These are phyloP conservation scores for Orobanche coerulescens DNA, from an alignment of 257 asterid genomes.

Conservation along the genomic window DNA sequence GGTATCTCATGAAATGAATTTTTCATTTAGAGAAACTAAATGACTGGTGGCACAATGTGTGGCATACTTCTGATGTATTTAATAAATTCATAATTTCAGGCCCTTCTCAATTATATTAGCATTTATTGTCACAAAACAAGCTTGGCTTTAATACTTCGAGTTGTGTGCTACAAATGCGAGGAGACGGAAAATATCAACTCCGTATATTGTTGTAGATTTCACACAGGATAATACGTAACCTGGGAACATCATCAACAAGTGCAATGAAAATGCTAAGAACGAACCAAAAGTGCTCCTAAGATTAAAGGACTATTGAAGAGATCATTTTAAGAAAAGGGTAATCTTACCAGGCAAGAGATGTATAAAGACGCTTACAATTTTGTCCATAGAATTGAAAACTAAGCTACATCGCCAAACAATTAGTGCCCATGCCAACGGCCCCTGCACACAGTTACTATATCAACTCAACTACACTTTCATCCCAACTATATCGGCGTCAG, in stretches of 20 bases:
- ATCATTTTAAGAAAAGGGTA: slow-evolving; percentile 6
- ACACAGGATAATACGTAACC: neutral
- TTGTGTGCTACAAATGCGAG: no score
- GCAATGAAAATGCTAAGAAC: neutral
- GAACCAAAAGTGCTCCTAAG: neutral
- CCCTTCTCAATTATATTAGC: no score
- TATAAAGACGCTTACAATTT: slow-evolving; percentile 91
- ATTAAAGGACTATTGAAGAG: neutral
- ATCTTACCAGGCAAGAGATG: slow-evolving; percentile 92
- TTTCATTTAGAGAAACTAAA: neutral
- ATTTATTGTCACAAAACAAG: no score
- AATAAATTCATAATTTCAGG: no score
- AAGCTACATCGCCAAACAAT: slow-evolving; percentile 95
- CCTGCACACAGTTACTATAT: no score
- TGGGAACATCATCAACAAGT: neutral
- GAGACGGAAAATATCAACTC: no score
- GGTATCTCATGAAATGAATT: no score
- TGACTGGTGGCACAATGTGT: no score
- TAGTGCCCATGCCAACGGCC: slow-evolving; percentile 98
- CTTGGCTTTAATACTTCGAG: no score
- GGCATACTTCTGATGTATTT: no score
- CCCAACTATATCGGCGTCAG: no score
- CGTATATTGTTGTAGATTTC: neutral
- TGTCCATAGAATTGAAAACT: slow-evolving; percentile 93
- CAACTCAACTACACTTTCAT: no score